These are phyloP conservation scores for Mycena galopus DNA, from an alignment of 768 basidiomycete species.

Conservation along the genomic window DNA sequence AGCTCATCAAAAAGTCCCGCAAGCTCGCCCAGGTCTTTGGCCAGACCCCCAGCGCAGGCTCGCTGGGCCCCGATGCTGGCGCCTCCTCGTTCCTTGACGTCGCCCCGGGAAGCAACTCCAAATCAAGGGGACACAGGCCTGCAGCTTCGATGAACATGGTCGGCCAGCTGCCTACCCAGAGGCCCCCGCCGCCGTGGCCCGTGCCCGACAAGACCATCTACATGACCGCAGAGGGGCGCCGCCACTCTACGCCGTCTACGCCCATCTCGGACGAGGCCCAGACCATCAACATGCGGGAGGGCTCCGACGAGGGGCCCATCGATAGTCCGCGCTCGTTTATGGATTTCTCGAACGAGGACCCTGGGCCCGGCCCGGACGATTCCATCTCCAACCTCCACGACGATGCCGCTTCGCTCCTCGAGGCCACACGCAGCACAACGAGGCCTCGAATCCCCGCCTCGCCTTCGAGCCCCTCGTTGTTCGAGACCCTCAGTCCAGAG, in stretches of 20 bases:
- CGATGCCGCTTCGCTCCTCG: no score
- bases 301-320: conserved; percentile 18
- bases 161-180: conserved; percentile 38
- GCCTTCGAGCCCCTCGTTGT: conserved; percentile 60
- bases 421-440: neutral
- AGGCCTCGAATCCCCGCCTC: conserved; percentile 39
- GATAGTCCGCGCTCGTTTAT: conserved; percentile 63
- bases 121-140: conserved; percentile 39
- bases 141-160: conserved; percentile 46
- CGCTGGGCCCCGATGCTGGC: conserved; percentile 47
- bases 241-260: conserved; percentile 55
- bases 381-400: conserved; percentile 17
- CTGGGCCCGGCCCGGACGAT: neutral
- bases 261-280: conserved; percentile 37
- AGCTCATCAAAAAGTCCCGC: conserved; percentile 77
- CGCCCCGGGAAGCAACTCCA: conserved; percentile 11
- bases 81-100: conserved; percentile 38
- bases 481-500: conserved; percentile 60
- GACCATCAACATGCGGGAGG: conserved; percentile 41
- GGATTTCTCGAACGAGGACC: conserved; percentile 43
- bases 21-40: conserved; percentile 90
- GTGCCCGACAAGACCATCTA: conserved; percentile 43
- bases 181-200: conserved; percentile 46
- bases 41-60: conserved; percentile 67
- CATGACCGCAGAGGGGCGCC: conserved; percentile 47